Evolutionary conservation across 75 land plant genomes (phyloP).

Genomic region (Adiantum capillusveneris): DNA sequence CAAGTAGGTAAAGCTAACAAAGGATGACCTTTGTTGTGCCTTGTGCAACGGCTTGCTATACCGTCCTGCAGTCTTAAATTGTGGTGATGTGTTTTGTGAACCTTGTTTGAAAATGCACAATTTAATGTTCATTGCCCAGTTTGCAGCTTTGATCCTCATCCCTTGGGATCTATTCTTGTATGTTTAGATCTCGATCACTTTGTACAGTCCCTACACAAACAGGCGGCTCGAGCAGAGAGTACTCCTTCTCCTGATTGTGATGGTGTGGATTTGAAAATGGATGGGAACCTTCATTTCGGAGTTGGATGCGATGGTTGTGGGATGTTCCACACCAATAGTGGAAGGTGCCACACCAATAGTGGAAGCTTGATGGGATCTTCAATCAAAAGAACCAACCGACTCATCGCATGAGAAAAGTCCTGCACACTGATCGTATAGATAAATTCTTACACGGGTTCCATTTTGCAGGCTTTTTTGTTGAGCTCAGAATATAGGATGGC

Average conservation of each 20-base stretch:
- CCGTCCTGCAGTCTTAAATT: conserved; percentile 63
- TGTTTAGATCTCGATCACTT: conserved; percentile 64
- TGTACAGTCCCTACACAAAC: conserved; percentile 16
- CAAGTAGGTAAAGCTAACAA: conserved; percentile 10
- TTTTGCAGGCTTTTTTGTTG: too few species aligned
- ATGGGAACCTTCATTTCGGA: conserved; percentile 26
- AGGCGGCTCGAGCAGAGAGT: background rate
- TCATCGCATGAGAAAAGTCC: conserved; percentile 52
- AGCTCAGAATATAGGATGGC: too few species aligned
- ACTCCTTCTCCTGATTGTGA: too few species aligned
- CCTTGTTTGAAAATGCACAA: conserved; percentile 21
- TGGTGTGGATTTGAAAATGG: background rate
- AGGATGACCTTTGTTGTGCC: conserved; percentile 38
- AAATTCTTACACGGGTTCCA: too few species aligned
- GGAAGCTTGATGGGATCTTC: conserved; percentile 53
- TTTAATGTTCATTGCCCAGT: conserved; percentile 22
- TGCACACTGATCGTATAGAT: too few species aligned
- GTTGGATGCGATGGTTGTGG: conserved; percentile 85
- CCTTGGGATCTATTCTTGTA: conserved; percentile 47
- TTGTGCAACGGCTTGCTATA: conserved; percentile 47
- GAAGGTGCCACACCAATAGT: conserved; percentile 37
- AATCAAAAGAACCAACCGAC: conserved; percentile 75
- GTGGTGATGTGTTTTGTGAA: conserved; percentile 78
- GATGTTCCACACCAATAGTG: too few species aligned
- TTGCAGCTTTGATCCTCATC: conserved; percentile 46